A percentile compares a stretch with the other conserved stretches of the same genome.
Conservation (phyloP, 768 basidiomycete species). For the Hygrocybe coccinea region DNA sequence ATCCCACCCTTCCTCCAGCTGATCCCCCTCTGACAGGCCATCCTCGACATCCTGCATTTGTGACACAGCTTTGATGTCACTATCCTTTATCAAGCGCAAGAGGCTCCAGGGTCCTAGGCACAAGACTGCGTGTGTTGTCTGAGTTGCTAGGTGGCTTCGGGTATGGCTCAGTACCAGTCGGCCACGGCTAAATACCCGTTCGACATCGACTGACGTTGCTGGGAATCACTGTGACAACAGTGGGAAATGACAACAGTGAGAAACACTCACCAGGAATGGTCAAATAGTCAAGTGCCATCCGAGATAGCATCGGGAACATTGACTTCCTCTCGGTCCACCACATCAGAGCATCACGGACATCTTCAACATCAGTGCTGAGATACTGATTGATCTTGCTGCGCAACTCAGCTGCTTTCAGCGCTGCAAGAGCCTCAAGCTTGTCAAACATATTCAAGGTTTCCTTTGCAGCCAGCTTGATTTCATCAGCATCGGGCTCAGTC, state of each 20-base stretch:
- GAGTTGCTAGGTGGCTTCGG: slow-evolving; percentile 15
- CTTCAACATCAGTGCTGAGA: slow-evolving; percentile 7
- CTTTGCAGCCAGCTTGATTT: neutral
- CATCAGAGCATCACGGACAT: slow-evolving; percentile 1
- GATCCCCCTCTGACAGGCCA: slow-evolving; percentile 5
- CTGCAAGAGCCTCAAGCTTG: slow-evolving; percentile 2
- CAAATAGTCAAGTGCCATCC: slow-evolving; percentile 27
- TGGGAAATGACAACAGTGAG: neutral
- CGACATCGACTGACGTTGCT: slow-evolving; percentile 33
- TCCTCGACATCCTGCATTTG: neutral
- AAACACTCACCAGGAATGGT: slow-evolving; percentile 18
- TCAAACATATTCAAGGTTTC: slow-evolving; percentile 16
- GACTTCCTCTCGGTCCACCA: slow-evolving; percentile 10
- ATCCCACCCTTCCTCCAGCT: slow-evolving; percentile 5
- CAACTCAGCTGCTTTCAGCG: slow-evolving; percentile 3
- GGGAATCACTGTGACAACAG: neutral
- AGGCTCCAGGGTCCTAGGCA: slow-evolving; percentile 21
- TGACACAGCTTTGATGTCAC: slow-evolving; percentile 4
- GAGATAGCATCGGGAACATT: slow-evolving; percentile 18
- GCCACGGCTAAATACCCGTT: slow-evolving; percentile 24
- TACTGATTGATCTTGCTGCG: slow-evolving; percentile 13
- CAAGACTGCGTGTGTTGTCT: slow-evolving; percentile 17
- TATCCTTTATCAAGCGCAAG: slow-evolving; percentile 5
- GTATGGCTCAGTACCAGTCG: slow-evolving; percentile 18
- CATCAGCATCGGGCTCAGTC: neutral